Evolutionary conservation across 257 asterid genomes (phyloP), one percentile per base, ranked within the genome.

Genomic region (Plantago major): DNA sequence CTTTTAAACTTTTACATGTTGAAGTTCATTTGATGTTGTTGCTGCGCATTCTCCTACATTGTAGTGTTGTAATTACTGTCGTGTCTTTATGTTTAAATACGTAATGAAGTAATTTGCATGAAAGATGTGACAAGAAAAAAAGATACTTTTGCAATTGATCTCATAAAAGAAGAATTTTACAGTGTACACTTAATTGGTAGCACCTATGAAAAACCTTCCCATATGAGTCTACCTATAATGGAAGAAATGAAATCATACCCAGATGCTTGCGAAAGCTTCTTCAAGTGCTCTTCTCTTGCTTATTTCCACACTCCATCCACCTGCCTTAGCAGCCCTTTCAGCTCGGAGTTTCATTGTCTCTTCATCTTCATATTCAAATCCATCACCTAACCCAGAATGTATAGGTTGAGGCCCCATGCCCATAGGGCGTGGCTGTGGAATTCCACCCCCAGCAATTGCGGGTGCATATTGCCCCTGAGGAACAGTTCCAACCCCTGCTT

Each of bases 191-290:
- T n/a, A 33, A 33, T 33, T 33, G 1, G 40, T 33, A 33, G 40
- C 40, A 33, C 40, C 6, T 33, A 33, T 33, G 40, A 33, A 33
- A 33, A 1, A 33, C 8, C 8, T 33, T 33, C 40, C 8, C 40
- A 33, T 33, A 33, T 33, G 40, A 33, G 40, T 33, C 3, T 33
- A 33, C 40, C 40, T 33, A 33, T 33, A 7, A 33, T 1, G 3
- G 40, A 33, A 33, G 40, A 3, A 33, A 33, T 33, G 40, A 33
- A 33, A 65, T 84, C 84, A 91, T 68, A 91, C 44, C 87, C 91
- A 84, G 63, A 93, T 83, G 85, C 94, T 89, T 7, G 95, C 84
- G 65, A 93, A 93, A 66, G 97, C 97, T 74, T 93, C 99, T 74
- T 89, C 96, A 11, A 93, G 84, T 30, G 99, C 95, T 73, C 95